Evolutionary conservation across 2,329 filamentous ascomycete genomes (phyloP).

Genomic region (Dothideomycetes sp.): DNA sequence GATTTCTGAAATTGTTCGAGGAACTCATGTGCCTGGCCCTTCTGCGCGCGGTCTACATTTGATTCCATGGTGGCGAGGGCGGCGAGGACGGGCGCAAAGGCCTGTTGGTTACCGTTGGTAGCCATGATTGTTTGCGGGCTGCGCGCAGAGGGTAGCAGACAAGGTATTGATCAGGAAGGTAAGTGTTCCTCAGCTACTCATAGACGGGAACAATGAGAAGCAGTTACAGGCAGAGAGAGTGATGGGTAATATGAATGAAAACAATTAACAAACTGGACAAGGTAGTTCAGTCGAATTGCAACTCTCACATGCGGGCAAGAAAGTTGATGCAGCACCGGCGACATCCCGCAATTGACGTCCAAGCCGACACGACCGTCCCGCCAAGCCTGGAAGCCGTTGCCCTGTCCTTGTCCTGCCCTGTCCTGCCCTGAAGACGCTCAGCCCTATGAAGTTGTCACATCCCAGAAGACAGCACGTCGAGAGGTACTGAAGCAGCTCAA

Average conservation of each 20-base stretch:
- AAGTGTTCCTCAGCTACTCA: too few species aligned
- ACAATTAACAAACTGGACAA: too few species aligned
- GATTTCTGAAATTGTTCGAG: slow-evolving; percentile 97
- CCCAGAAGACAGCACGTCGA: too few species aligned
- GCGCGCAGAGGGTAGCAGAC: background rate
- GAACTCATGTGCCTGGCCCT: slow-evolving; percentile 83
- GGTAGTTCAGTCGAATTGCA: too few species aligned
- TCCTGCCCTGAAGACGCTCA: background rate
- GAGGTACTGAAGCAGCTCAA: too few species aligned
- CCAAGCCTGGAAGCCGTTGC: background rate
- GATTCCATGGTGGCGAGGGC: slow-evolving; percentile 86
- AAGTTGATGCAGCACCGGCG: background rate
- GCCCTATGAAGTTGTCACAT: too few species aligned
- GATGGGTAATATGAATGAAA: too few species aligned
- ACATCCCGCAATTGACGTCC: too few species aligned
- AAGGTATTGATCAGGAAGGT: too few species aligned
- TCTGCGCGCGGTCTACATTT: slow-evolving; percentile 68
- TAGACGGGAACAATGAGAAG: background rate
- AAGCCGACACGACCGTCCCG: too few species aligned
- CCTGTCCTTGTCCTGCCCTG: background rate
- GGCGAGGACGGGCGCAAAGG: slow-evolving; percentile 74
- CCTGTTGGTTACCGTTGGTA: slow-evolving; percentile 50
- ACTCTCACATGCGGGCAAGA: background rate
- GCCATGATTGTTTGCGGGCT: slow-evolving; percentile 17
- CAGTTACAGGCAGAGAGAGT: background rate